Base-by-base conservation (phyloP, 2,329 filamentous ascomycete genomes). In the Fusarium nematophilum region DNA sequence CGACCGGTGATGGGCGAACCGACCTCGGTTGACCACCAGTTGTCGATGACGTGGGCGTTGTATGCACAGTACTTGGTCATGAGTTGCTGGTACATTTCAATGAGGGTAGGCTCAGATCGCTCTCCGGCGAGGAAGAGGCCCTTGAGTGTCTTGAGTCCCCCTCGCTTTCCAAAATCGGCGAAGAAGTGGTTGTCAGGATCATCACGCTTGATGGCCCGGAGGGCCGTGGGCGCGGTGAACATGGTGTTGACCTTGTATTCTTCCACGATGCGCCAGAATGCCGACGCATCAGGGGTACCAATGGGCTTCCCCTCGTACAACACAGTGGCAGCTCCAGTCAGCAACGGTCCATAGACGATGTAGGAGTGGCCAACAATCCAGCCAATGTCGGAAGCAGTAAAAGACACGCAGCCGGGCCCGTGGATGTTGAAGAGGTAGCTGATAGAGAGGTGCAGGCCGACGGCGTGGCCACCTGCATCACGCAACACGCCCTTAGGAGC, bases 291-390 rank as follows among this genome's bases (percentile, higher is more conserved):
- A 0, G 93, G 93, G 0, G 93, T 97, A 5, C 93, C 93, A 10
- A 97, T 82, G 0, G 93, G 93, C 65, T 97, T 97, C n/a, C 93
- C 94, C 76, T 97, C 93, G 73, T 93, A 97, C 0, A 97, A 80
- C 1, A 97, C 86, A 0, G 92, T 96, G 1, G 93, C 89, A 2
- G 93, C 93, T 5, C 93, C 93, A 1, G 90, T 86, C 2, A 97
- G 84, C 6, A 98, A 84, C 10, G 93, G 93, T 4, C 87, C 93
- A 70, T 97, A 97, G 10, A 97, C 80, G 60, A 97, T 97, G 72
- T 95, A 97, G 6, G 87, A 90, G 71, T 93, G 75, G 13, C 75
- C 75, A 9, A 78, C 75, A 6, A 79, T 92, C 94, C 93, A 97
- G 26, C 93, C 94, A 52, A 97, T 94, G 70, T 98, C 93, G 11